Percentiles rank a stretch among this genome's conserved stretches.
Conservation (phyloP, 805 yeast species). For the Metschnikowia shivogae region DNA sequence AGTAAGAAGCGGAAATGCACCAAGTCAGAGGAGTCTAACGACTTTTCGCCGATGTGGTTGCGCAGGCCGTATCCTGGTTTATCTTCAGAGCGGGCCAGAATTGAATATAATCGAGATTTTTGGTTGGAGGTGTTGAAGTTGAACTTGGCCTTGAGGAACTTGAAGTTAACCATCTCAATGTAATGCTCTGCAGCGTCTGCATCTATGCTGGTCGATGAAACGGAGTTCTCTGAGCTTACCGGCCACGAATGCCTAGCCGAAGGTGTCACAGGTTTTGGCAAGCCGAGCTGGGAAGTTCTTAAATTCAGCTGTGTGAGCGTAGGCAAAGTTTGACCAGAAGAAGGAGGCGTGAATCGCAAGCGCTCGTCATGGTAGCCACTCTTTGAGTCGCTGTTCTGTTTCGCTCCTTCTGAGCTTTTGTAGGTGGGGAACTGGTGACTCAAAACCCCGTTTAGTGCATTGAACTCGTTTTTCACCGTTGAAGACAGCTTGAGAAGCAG, state of each 20-base stretch:
- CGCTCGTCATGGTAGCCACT: not conserved
- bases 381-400: not conserved
- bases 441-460: slow-evolving; percentile 3
- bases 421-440: slow-evolving; percentile 3
- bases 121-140: slow-evolving; percentile 15
- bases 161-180: slow-evolving; percentile 11
- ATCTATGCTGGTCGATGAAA: not conserved
- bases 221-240: not conserved
- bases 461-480: slow-evolving; percentile 1
- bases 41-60: not conserved
- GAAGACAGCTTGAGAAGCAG: slow-evolving; percentile 1
- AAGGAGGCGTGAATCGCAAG: not conserved
- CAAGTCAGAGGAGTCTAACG: slow-evolving; percentile 7
- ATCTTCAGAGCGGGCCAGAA: not conserved
- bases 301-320: slow-evolving; percentile 3
- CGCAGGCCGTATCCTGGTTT: not conserved
- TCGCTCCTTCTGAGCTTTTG: not conserved
- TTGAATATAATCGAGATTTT: slow-evolving; percentile 3
- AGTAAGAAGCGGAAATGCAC: slow-evolving; percentile 14
- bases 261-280: not conserved
- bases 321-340: not conserved
- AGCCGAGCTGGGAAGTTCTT: not conserved
- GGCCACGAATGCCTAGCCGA: not conserved
- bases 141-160: slow-evolving; percentile 11
- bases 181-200: not conserved